Base-by-base conservation (phyloP, 805 yeast genomes). In the Yamadazyma laniorum region DNA sequence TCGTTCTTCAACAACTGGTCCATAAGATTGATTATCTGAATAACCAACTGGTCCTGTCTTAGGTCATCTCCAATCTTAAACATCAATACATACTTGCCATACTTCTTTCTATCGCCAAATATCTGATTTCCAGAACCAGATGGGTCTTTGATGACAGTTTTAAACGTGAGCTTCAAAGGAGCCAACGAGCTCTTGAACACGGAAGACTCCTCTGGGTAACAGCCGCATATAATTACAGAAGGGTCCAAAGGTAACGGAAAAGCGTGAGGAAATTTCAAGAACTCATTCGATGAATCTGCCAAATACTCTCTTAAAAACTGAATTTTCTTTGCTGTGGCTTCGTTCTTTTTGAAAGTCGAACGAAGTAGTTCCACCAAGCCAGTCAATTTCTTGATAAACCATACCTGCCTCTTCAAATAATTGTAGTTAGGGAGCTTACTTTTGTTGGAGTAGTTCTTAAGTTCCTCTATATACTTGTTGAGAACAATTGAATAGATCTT, bases 31-130 rank as follows among this genome's bases (percentile, higher is more conserved):
- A 93, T 86, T 44, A 93, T 87, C 59, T 93, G 99, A 34, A 89
- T 85, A n/a, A 93, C 95, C 47, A 93, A 73, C 59, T 93, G 99
- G 66, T 93, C 99, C 59, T 93, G 99, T 43, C 98, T 71, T 35
- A 93, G 69, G 57, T 93, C 99, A 47, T 85, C 99, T 11, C 99
- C 99, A 35, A 85, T 85, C 59, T 93, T 93, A 64, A 88, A 91
- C 84, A 93, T 91, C 25, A 93, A 65, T 5, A 95, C 80, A 58
- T 88, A 93, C 37, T 63, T 67, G 3, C 71, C 71, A 37, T 66
- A 54, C 35, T 58, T 58, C 31, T 49, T 49, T 37, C 53, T 56
- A 29, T 57, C 56, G 1, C 67, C 67, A 45, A 66, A 66, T 1
- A 64, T 53, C 33, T 61, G 65, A 1, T 47, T 36, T 18, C 43